Conservation (phyloP, 139 green algal species). For the Spirogloea muscicola region DNA sequence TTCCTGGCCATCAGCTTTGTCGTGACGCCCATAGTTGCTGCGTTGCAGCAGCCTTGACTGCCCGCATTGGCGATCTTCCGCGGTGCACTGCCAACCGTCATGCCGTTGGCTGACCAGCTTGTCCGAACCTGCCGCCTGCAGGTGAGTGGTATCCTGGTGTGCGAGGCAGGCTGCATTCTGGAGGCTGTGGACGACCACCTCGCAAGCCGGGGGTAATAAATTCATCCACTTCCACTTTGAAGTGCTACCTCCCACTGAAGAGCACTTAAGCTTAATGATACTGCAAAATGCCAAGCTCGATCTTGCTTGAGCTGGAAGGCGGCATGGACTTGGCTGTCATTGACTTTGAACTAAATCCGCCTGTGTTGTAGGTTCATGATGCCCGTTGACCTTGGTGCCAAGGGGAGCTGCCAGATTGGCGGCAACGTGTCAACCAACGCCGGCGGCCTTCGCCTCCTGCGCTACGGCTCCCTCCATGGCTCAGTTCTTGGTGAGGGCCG, state of each 20-base stretch:
- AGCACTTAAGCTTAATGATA: no score
- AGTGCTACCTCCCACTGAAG: no score
- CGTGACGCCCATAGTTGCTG: neutral
- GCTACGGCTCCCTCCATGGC: slow-evolving; percentile 89
- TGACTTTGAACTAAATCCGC: neutral
- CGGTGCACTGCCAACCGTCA: no score
- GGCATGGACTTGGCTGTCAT: neutral
- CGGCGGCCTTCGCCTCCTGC: slow-evolving; percentile 71
- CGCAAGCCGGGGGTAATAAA: slow-evolving; percentile 6
- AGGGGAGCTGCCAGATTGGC: slow-evolving; percentile 92
- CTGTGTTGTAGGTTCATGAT: slow-evolving; percentile 64
- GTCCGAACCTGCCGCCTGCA: neutral
- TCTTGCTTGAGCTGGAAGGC: no score
- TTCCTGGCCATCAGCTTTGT: neutral
- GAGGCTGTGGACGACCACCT: slow-evolving; percentile 34
- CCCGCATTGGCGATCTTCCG: no score
- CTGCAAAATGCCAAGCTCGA: no score
- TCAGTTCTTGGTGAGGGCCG: slow-evolving; percentile 82
- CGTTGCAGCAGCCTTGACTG: no score
- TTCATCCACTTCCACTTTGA: no score
- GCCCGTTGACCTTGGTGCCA: slow-evolving; percentile 93
- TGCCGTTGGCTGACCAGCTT: no score
- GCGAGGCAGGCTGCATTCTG: slow-evolving; percentile 79
- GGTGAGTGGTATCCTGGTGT: slow-evolving; percentile 43
- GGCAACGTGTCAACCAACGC: slow-evolving; percentile 98